Evolutionary conservation across 2,329 filamentous ascomycete genomes (phyloP).

Genomic region (Cytospora chrysosperma): DNA sequence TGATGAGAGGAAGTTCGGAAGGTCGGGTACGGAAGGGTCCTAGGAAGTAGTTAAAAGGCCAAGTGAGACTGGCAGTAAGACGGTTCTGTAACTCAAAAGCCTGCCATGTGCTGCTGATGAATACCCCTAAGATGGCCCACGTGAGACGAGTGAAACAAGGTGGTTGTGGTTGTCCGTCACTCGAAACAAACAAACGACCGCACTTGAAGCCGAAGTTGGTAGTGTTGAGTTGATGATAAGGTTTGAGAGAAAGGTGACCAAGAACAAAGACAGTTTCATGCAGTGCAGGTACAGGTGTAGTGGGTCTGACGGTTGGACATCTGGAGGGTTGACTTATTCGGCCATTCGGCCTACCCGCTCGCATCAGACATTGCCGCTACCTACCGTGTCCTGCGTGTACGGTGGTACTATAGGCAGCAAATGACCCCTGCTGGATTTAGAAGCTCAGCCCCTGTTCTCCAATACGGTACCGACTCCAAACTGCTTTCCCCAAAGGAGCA

Average conservation of each 20-base stretch:
- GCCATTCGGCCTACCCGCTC: slow-evolving; percentile 2
- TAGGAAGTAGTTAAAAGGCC: slow-evolving; percentile 9
- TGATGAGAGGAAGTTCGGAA: neutral
- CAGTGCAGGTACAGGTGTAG: slow-evolving; percentile 1
- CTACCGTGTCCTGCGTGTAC: too few species aligned
- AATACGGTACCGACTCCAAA: neutral
- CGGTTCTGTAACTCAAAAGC: neutral
- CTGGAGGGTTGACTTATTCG: slow-evolving; percentile 4
- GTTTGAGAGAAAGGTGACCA: neutral
- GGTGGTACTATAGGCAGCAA: neutral
- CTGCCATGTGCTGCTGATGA: slow-evolving; percentile 1
- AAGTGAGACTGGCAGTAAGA: slow-evolving; percentile 5
- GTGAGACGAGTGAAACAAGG: slow-evolving; percentile 11
- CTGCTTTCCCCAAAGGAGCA: neutral
- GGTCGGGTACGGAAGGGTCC: slow-evolving; percentile 4
- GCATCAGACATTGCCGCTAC: neutral
- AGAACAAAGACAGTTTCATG: slow-evolving; percentile 3
- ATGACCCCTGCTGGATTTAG: neutral
- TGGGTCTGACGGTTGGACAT: slow-evolving; percentile 14
- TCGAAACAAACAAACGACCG: slow-evolving; percentile 9
- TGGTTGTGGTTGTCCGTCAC: neutral
- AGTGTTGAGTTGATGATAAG: neutral
- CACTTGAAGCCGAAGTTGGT: neutral
- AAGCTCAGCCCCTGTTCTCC: neutral
- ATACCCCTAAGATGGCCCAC: neutral